Evolutionary conservation across 352 stramenopile genomes (phyloP).

Genomic region (Phytophthora constricta): DNA sequence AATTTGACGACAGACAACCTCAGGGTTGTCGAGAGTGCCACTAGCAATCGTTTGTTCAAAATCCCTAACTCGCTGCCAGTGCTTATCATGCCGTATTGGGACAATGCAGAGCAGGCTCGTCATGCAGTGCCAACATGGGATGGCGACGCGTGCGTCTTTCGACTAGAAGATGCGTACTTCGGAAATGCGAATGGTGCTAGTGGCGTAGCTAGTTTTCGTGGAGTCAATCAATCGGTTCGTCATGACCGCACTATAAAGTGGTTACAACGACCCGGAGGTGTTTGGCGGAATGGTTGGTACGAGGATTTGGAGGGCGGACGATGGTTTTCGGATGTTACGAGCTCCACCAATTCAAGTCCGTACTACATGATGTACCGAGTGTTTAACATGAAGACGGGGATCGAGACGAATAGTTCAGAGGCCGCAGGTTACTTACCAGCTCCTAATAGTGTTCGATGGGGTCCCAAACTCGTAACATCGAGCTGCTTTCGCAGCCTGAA

Average conservation of each 20-base stretch:
- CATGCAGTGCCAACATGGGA: slow-evolving; percentile 11
- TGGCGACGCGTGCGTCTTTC: slow-evolving; percentile 15
- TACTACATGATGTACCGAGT: slow-evolving; percentile 15
- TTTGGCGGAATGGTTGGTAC: background rate
- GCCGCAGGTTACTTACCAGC: background rate
- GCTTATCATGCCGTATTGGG: slow-evolving; percentile 23
- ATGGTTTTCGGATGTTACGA: slow-evolving; percentile 11
- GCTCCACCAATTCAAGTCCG: slow-evolving; percentile 1
- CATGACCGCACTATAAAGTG: slow-evolving; percentile 1
- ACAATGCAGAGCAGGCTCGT: slow-evolving; percentile 8
- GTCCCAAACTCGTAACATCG: background rate
- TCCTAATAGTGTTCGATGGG: background rate
- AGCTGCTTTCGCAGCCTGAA: background rate
- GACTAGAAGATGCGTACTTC: slow-evolving; percentile 2
- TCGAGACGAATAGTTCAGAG: background rate
- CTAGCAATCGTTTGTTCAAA: slow-evolving; percentile 5
- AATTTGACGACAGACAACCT: slow-evolving; percentile 14
- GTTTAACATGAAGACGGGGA: slow-evolving; percentile 8
- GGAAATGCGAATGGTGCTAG: background rate
- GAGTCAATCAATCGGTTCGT: slow-evolving; percentile 10
- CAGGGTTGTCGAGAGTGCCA: background rate
- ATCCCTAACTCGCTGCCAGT: slow-evolving; percentile 18
- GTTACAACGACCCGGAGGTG: background rate
- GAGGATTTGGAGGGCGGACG: slow-evolving; percentile 16
- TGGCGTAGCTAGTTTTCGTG: background rate